A percentile compares a stretch with the other conserved stretches of the same genome.
Evolutionary conservation across 176 grass and related monocot species (phyloP).

Genomic region (Dendrocalamus sinicus): DNA sequence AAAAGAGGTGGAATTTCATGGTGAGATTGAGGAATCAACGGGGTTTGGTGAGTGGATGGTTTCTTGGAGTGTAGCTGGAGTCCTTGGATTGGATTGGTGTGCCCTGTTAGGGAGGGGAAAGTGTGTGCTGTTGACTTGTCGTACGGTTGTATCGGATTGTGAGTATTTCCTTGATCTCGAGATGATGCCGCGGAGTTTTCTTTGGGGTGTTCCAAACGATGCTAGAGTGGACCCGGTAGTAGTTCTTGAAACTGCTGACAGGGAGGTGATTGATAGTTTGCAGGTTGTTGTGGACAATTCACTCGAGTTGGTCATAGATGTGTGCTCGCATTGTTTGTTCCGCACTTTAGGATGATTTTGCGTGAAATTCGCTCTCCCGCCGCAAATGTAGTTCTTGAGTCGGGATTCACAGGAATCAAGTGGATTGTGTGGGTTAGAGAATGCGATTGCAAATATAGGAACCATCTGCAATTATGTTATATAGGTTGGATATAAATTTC

Average conservation of each 20-base stretch:
- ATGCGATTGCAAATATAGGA: too few relatives aligned
- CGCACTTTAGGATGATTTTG: background rate
- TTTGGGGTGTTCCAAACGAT: too few relatives aligned
- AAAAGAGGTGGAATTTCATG: background rate
- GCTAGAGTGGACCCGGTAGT: background rate
- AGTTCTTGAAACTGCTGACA: background rate
- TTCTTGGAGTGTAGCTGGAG: background rate
- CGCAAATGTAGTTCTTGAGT: slow-evolving; percentile 4
- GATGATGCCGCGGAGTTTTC: too few relatives aligned
- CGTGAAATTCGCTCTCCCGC: background rate
- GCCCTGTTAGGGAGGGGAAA: background rate
- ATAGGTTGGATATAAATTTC: too few relatives aligned
- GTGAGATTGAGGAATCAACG: background rate
- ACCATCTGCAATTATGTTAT: too few relatives aligned
- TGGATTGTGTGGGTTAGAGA: too few relatives aligned
- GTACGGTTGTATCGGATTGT: background rate
- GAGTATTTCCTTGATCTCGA: background rate
- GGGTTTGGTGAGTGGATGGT: background rate
- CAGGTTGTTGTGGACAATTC: too few relatives aligned
- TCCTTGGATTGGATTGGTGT: too few relatives aligned
- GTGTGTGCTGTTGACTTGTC: background rate
- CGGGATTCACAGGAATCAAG: background rate
- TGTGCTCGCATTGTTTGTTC: background rate
- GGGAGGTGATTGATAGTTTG: too few relatives aligned
- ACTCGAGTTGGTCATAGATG: too few relatives aligned